Base-by-base conservation (phyloP, 495 filamentous ascomycete species). In the Penicillium fimorum region DNA sequence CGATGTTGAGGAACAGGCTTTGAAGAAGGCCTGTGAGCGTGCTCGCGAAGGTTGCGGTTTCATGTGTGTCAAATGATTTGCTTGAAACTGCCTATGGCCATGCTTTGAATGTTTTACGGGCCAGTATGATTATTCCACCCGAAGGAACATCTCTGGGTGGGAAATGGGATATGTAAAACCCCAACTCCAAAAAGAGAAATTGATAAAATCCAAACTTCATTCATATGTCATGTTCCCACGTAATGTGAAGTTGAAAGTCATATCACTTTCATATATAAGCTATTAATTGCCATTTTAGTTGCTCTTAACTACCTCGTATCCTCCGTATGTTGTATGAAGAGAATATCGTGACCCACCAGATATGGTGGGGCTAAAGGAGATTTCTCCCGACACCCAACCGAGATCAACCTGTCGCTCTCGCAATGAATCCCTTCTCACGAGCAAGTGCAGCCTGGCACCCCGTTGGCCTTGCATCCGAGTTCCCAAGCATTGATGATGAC, bases 1-100 rank as follows among this genome's bases (percentile, higher is more conserved):
- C 11, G 91, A 96, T 69, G 75, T 64, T 4, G 93, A 97, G 69
- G 88, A 91, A 32, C 88, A 95, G 72, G 84, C 82, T 38, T 68
- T 96, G 61, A 86, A 81, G 67, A 80, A 74, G 63, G 92, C 91
- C 0, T 84, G 85, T 55, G 76, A 78, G 55, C 73, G 74, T 38
- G 92, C 93, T 1, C 81, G 92, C 37, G 74, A 86, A 30, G 91
- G 93, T 1, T 79, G 96, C 53, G 92, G 86, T 6, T 95, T 97
- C 63, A 77, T 96, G 65, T 81, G 79, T 53, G 84, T 96, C 24
- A 96, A 92, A 65, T 88, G 15, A 54, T 46, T 0, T 25, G n/a
- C 13, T 4, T 4, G 20, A 11, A 29, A 15, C 25, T 18, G 13
- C 2, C 8, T 17, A 17, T 35, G 22, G 2, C 8, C 3, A 27